Base-by-base conservation (phyloP, 257 asterid species). In the Asclepias syriaca region DNA sequence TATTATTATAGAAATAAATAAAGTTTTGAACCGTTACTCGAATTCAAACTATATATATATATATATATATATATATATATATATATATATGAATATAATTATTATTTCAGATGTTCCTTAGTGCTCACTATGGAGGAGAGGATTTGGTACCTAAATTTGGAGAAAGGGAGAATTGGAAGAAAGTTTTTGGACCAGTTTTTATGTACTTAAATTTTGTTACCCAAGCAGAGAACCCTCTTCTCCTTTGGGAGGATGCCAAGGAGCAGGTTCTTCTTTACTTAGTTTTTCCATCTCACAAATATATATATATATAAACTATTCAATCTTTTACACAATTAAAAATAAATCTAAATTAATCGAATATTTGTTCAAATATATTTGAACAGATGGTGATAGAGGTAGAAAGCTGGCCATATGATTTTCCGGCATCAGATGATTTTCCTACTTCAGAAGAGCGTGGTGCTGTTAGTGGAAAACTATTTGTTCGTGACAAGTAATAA, bases 131-230 rank as follows among this genome's bases (percentile, higher is more conserved):
- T 48, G 85, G 85, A n/a, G 94, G 92, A 48, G 84, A 78, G 75
- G 96, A 84, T 77, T 78, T 89, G 68, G 10, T 84, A 48, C 79
- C 87, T 15, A 89, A 84, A 75, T 83, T 89, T 80, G 74, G 75
- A 43, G 67, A 80, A 65, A 91, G 90, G 2, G 96, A 89, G 73
- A 29, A 68, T 63, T 89, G 96, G 96, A 89, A 87, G 84, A 89
- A 89, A 83, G 96, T 87, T 65, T 83, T 85, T 57, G 96, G 96
- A 11, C 96, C 93, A 15, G 87, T 89, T 79, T 89, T 87, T 73
- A 68, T 87, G 43, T 83, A 85, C 61, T 85, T 89, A 24, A 89
- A 89, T 76, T 85, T 87, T 53, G 78, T 71, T 37, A n/a, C 73
- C 65, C 77, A 77, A 56, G 78, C 60, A 63, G 70, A 81, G 40